Conservation (phyloP, 768 basidiomycete species). For the Trametes meyenii region DNA sequence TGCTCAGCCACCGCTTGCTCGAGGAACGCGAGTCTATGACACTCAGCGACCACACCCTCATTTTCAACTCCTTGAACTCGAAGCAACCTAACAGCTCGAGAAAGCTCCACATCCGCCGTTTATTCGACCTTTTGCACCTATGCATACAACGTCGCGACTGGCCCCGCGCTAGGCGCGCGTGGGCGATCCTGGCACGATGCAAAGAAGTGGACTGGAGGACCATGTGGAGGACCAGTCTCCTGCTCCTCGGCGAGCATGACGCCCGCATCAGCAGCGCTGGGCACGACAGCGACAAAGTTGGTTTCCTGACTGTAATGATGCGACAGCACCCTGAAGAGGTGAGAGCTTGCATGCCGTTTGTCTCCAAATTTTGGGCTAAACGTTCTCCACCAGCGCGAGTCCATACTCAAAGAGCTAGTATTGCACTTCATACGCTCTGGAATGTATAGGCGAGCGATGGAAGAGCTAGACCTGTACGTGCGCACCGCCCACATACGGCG, state of each 20-base stretch:
- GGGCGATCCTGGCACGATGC: slow-evolving; percentile 75
- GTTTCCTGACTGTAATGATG: slow-evolving; percentile 74
- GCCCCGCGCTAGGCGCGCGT: slow-evolving; percentile 64
- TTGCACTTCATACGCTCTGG: slow-evolving; percentile 62
- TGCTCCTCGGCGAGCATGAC: slow-evolving; percentile 45
- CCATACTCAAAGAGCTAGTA: slow-evolving; percentile 74
- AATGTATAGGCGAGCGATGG: slow-evolving; percentile 70
- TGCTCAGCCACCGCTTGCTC: not conserved
- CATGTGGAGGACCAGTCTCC: slow-evolving; percentile 71
- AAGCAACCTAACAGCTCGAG: slow-evolving; percentile 56
- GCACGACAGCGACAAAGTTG: slow-evolving; percentile 43
- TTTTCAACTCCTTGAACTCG: slow-evolving; percentile 62
- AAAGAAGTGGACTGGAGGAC: slow-evolving; percentile 76
- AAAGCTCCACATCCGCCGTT: slow-evolving; percentile 71
- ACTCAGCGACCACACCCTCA: slow-evolving; percentile 46
- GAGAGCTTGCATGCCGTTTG: slow-evolving; percentile 26
- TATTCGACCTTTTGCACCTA: slow-evolving; percentile 75
- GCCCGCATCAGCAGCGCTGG: slow-evolving; percentile 33
- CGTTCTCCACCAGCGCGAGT: slow-evolving; percentile 56
- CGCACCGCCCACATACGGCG: not conserved
- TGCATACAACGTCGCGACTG: slow-evolving; percentile 69
- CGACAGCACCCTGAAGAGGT: slow-evolving; percentile 69
- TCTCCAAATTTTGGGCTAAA: not conserved
- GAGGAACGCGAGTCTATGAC: slow-evolving; percentile 11
- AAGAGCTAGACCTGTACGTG: slow-evolving; percentile 83